Conservation (phyloP, 352 stramenopile species). For the Labyrinthula sp. region DNA sequence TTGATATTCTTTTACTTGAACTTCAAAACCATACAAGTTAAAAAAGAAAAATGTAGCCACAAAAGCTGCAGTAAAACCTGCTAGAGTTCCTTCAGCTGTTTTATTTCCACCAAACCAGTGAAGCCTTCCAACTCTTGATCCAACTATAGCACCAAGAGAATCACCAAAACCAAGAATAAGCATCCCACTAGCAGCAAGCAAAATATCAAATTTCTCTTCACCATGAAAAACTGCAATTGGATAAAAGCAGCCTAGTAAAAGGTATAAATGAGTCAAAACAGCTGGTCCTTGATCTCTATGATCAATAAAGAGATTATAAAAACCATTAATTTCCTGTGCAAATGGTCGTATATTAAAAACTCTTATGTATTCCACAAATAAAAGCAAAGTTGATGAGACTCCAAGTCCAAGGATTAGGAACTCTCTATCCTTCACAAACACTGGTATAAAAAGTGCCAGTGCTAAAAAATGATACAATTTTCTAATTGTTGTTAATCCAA, state of each 20-base stretch:
- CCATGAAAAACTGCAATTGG: slow-evolving; percentile 25
- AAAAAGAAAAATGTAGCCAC: background rate
- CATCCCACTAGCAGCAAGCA: slow-evolving; percentile 1
- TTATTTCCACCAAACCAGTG: slow-evolving; percentile 16
- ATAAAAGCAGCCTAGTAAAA: slow-evolving; percentile 29
- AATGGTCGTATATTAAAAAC: slow-evolving; percentile 21
- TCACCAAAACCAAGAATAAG: slow-evolving; percentile 19
- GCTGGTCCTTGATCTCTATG: slow-evolving; percentile 20
- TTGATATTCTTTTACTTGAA: too few species aligned
- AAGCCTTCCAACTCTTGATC: slow-evolving; percentile 2
- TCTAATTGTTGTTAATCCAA: too few species aligned
- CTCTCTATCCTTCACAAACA: slow-evolving; percentile 2
- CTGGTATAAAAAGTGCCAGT: slow-evolving; percentile 25
- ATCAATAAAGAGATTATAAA: slow-evolving; percentile 25
- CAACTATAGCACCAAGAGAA: slow-evolving; percentile 13
- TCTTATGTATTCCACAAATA: slow-evolving; percentile 18
- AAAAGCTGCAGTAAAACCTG: slow-evolving; percentile 1
- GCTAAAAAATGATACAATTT: slow-evolving; percentile 32
- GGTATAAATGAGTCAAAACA: slow-evolving; percentile 33
- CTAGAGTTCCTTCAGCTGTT: slow-evolving; percentile 20
- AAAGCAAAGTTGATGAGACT: slow-evolving; percentile 15
- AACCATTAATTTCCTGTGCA: slow-evolving; percentile 9
- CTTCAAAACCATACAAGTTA: background rate
- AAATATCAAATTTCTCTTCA: background rate
- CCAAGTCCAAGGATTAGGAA: slow-evolving; percentile 28